phyloP scores from a whole-genome alignment of 805 yeast genomes.

The Phaffomyces thermotolerans region DNA sequence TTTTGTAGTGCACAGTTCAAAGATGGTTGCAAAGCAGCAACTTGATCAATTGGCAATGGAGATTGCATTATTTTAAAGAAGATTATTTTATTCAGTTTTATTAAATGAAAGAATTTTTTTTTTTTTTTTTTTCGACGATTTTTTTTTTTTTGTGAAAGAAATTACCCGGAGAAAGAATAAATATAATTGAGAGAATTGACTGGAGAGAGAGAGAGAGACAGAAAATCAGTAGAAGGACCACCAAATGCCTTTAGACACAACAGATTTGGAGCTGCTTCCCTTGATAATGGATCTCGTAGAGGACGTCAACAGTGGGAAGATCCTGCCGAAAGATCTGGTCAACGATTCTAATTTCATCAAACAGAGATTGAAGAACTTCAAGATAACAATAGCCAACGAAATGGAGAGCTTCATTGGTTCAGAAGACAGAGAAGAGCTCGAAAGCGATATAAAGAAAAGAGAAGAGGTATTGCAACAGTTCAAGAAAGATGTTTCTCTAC shows the following conservation, averaged over 20 bases:
- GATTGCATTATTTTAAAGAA: conserved; percentile 2
- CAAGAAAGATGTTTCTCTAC: conserved; percentile 1
- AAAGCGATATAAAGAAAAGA: not conserved
- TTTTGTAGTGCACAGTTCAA: not conserved
- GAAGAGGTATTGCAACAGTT: not conserved
- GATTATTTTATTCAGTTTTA: not conserved
- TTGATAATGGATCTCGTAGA: conserved; percentile 34
- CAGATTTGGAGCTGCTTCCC: conserved; percentile 32
- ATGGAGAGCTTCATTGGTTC: conserved; percentile 3
- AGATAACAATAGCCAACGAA: not conserved
- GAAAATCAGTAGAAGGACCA: no score
- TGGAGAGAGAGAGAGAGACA: no score
- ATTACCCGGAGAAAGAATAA: no score
- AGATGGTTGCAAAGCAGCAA: conserved; percentile 7
- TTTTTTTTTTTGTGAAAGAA: not conserved
- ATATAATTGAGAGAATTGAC: no score
- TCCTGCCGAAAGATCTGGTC: conserved; percentile 37
- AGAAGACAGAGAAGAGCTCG: conserved; percentile 3
- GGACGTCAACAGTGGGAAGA: conserved; percentile 31
- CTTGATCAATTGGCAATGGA: conserved; percentile 9
- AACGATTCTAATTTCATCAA: conserved; percentile 34
- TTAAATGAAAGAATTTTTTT: not conserved
- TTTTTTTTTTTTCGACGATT: not conserved
- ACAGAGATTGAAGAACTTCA: conserved; percentile 5
- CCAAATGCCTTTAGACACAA: not conserved